Conservation (phyloP, 495 filamentous ascomycete species). For the Lindgomyces ingoldianus region DNA sequence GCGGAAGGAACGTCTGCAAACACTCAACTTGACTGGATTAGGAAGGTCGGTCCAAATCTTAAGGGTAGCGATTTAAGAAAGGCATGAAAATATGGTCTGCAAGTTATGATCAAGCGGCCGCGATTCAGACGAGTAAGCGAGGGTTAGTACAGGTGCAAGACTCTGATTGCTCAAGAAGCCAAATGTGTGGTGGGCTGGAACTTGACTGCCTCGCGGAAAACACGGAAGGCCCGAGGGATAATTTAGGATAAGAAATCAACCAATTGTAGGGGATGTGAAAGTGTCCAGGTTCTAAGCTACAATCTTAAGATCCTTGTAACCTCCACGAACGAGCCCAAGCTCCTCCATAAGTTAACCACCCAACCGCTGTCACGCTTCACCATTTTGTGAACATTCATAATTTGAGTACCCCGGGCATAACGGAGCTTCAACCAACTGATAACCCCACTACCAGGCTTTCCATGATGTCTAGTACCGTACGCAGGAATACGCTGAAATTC, state of each 20-base stretch:
- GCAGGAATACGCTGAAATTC: conserved; percentile 29
- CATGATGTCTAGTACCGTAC: conserved; percentile 32
- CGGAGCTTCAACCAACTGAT: conserved; percentile 33
- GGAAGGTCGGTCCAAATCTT: no score
- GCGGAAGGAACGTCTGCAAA: no score
- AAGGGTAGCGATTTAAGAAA: no score
- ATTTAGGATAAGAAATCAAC: conserved; percentile 14
- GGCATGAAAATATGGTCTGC: no score
- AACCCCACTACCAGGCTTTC: conserved; percentile 35
- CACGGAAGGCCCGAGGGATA: conserved; percentile 1
- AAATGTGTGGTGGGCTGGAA: no score
- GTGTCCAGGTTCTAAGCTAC: conserved; percentile 40
- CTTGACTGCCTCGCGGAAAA: no score
- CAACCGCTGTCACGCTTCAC: conserved; percentile 32
- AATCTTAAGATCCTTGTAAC: conserved; percentile 35
- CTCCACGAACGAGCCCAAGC: conserved; percentile 25
- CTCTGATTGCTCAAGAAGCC: no score
- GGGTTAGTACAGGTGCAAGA: no score
- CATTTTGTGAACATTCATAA: conserved; percentile 37
- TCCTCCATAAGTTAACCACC: conserved; percentile 33
- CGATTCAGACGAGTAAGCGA: no score
- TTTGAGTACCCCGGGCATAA: conserved; percentile 27
- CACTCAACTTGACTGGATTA: no score
- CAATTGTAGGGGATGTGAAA: conserved; percentile 23
- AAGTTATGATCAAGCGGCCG: no score